A percentile compares a stretch with the other conserved stretches of the same genome.
Evolutionary conservation across 1,284 basidiomycete genomes (phyloP).

Genomic region (Singerocomus inundabilis): DNA sequence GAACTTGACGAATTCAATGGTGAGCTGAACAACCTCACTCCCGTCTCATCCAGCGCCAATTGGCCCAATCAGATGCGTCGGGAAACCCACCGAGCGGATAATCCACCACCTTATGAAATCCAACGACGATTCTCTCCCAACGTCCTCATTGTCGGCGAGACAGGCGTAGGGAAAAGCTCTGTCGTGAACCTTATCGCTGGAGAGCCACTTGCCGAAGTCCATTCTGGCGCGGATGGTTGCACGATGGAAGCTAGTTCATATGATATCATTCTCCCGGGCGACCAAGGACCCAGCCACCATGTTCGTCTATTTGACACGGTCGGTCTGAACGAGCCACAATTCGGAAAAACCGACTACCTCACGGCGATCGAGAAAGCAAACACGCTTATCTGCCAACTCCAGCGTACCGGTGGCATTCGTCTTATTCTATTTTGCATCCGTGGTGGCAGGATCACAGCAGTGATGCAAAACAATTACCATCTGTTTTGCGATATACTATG

Average conservation of each 20-base stretch:
- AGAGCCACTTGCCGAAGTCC: slow-evolving; percentile 10
- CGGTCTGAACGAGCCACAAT: slow-evolving; percentile 36
- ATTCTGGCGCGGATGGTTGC: slow-evolving; percentile 21
- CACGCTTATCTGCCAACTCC: slow-evolving; percentile 32
- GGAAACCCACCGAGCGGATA: slow-evolving; percentile 3
- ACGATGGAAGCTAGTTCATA: slow-evolving; percentile 20
- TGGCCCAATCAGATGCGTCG: slow-evolving; percentile 14
- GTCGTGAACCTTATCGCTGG: slow-evolving; percentile 21
- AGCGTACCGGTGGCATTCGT: slow-evolving; percentile 32
- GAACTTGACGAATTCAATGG: slow-evolving; percentile 1
- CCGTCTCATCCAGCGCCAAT: slow-evolving; percentile 4
- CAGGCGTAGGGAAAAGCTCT: slow-evolving; percentile 23
- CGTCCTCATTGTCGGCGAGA: slow-evolving; percentile 23
- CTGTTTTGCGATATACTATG: slow-evolving; percentile 36
- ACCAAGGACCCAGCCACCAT: slow-evolving; percentile 13
- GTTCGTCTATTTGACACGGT: slow-evolving; percentile 34
- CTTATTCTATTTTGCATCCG: slow-evolving; percentile 39
- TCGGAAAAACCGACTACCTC: slow-evolving; percentile 24
- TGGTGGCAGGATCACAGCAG: slow-evolving; percentile 33
- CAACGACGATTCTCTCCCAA: slow-evolving; percentile 22
- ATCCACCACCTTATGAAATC: slow-evolving; percentile 18
- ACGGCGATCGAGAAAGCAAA: slow-evolving; percentile 35
- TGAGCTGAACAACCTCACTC: slow-evolving; percentile 6
- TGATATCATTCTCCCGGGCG: slow-evolving; percentile 15
- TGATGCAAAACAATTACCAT: slow-evolving; percentile 34